Evolutionary conservation across 1,284 basidiomycete genomes (phyloP).

Genomic region (Exobasidium rhododendri): DNA sequence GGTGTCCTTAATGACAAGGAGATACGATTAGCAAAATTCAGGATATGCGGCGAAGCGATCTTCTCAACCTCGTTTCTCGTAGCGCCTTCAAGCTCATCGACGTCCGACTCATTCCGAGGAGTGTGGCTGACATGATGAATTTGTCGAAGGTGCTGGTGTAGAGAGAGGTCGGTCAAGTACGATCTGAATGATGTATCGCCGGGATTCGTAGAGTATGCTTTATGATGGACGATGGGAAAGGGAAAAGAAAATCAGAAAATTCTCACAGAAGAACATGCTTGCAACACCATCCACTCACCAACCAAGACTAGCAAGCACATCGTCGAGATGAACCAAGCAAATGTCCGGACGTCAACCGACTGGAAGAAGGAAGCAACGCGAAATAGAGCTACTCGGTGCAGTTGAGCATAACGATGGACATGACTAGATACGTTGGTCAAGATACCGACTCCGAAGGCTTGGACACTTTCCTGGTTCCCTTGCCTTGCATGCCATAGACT

Average conservation of each 20-base stretch:
- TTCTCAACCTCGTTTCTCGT: conserved; percentile 7
- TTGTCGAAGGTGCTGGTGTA: conserved; percentile 84
- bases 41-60: conserved; percentile 58
- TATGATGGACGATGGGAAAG: background rate
- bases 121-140: conserved; percentile 56
- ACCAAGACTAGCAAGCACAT: conserved; percentile 6
- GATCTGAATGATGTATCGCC: conserved; percentile 85
- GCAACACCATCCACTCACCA: conserved; percentile 7
- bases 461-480: background rate
- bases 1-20: conserved; percentile 88
- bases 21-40: conserved; percentile 86
- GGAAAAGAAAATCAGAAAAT: conserved; percentile 21
- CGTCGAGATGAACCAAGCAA: conserved; percentile 3
- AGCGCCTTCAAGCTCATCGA: background rate
- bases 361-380: background rate
- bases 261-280: background rate
- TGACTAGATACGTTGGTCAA: background rate
- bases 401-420: background rate
- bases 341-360: conserved; percentile 5
- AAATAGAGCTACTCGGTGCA: background rate
- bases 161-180: conserved; percentile 90
- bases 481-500: conserved; percentile 11
- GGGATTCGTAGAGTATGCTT: conserved; percentile 92
- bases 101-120: background rate
- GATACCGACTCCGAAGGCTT: background rate